phyloP scores from a whole-genome alignment of 306 rosid species.

The Hippophae rhamnoides region DNA sequence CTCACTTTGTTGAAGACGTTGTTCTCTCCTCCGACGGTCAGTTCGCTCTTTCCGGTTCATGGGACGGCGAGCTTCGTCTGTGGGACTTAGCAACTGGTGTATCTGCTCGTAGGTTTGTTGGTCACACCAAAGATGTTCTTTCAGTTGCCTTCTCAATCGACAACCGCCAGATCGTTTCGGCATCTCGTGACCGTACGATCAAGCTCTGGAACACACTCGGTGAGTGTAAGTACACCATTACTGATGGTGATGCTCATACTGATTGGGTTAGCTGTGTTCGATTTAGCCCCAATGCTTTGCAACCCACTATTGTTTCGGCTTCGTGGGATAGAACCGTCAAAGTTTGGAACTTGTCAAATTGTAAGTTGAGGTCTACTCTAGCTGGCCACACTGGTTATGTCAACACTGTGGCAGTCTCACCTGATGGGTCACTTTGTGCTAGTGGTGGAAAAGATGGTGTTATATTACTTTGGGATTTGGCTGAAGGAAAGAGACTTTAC shows the following conservation, averaged over 20 bases:
- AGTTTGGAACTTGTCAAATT: slow-evolving; percentile 78
- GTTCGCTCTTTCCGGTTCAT: slow-evolving; percentile 92
- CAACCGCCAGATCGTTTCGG: too few species aligned
- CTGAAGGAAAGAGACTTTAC: slow-evolving; percentile 83
- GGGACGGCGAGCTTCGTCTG: slow-evolving; percentile 99
- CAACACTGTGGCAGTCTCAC: slow-evolving; percentile 85
- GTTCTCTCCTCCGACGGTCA: slow-evolving; percentile 96
- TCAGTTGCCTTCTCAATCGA: too few species aligned
- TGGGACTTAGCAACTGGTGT: slow-evolving; percentile 78
- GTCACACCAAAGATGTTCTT: slow-evolving; percentile 17
- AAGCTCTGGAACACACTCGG: slow-evolving; percentile 6
- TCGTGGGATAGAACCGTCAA: slow-evolving; percentile 62
- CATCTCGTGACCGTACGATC: too few species aligned
- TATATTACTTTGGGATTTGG: slow-evolving; percentile 83
- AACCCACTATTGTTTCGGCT: slow-evolving; percentile 83
- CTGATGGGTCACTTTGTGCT: slow-evolving; percentile 84
- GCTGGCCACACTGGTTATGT: slow-evolving; percentile 79
- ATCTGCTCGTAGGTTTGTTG: slow-evolving; percentile 81
- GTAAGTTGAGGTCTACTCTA: slow-evolving; percentile 65
- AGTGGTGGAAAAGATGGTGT: slow-evolving; percentile 92
- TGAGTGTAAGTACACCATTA: slow-evolving; percentile 87
- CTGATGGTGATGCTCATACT: slow-evolving; percentile 57
- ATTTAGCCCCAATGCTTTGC: slow-evolving; percentile 59
- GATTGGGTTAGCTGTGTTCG: slow-evolving; percentile 94
- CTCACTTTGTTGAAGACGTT: slow-evolving; percentile 83